A percentile compares a stretch with the other conserved stretches of the same genome.
Evolutionary conservation across 2,329 filamentous ascomycete genomes (phyloP).

Genomic region (Hyphodiscus sp.): DNA sequence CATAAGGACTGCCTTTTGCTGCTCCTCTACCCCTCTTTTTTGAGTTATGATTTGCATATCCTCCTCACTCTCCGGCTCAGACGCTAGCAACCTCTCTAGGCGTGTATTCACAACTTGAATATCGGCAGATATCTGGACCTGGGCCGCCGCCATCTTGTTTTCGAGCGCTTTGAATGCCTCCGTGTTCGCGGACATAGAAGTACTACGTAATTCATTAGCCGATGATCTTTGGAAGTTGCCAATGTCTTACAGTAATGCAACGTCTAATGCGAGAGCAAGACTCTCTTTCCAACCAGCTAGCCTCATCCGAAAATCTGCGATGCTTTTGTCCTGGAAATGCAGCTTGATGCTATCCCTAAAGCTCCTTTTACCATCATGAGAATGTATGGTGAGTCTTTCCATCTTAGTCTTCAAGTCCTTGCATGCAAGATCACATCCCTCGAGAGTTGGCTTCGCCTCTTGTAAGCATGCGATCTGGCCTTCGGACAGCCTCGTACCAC

Average conservation of each 20-base stretch:
- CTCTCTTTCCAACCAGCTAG: neutral
- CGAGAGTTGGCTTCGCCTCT: neutral
- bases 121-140: neutral
- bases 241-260: neutral
- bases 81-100: neutral
- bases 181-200: neutral
- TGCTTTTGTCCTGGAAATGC: neutral
- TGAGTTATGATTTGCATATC: neutral
- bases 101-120: neutral
- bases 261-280: neutral
- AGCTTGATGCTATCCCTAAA: neutral
- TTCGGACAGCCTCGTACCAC: neutral
- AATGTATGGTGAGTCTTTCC: neutral
- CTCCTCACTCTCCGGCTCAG: neutral
- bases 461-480: neutral
- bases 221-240: neutral
- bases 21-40: neutral
- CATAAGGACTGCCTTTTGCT: neutral
- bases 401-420: no score
- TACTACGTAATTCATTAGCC: neutral
- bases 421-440: neutral
- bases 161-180: neutral
- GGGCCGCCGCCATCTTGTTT: neutral
- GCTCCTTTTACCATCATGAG: neutral
- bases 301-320: neutral